These are phyloP conservation scores for Torulaspora pretoriensis DNA, from an alignment of 1,139 yeast species.

Conservation along the genomic window DNA sequence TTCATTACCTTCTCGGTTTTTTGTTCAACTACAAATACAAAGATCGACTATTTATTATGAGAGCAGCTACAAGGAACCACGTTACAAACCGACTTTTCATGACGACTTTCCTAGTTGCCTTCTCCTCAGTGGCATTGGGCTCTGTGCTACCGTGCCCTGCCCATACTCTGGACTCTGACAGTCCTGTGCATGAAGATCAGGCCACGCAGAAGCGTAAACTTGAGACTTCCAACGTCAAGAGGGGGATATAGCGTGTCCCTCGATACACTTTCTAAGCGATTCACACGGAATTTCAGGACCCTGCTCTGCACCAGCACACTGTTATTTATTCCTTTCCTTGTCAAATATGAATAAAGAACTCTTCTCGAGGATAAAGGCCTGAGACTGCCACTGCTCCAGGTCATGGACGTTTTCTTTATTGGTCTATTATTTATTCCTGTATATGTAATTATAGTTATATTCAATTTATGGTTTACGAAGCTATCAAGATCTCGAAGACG, in stretches of 20 bases:
- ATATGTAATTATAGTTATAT: slow-evolving; percentile 3
- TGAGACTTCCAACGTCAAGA: not conserved
- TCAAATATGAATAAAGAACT: not conserved
- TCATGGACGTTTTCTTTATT: no score
- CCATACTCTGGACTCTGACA: slow-evolving; percentile 39
- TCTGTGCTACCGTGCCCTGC: slow-evolving; percentile 43
- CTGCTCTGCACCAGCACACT: not conserved
- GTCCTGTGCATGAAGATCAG: slow-evolving; percentile 22
- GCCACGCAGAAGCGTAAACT: slow-evolving; percentile 4
- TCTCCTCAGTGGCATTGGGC: slow-evolving; percentile 40
- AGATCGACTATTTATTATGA: slow-evolving; percentile 22
- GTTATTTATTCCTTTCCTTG: slow-evolving; percentile 2
- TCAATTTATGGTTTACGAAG: not conserved
- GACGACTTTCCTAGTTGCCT: slow-evolving; percentile 41
- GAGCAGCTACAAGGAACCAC: slow-evolving; percentile 38
- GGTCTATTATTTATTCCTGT: slow-evolving; percentile 5
- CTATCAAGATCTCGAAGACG: not conserved
- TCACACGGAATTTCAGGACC: not conserved
- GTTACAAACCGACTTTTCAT: slow-evolving; percentile 39
- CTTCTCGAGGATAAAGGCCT: not conserved
- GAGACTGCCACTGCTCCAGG: not conserved
- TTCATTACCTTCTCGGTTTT: not conserved
- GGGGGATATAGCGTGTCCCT: not conserved
- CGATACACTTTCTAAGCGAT: not conserved
- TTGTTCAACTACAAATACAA: not conserved